Evolutionary conservation across 164 flowering plant species (phyloP).

Genomic region (Vitis labrusca): DNA sequence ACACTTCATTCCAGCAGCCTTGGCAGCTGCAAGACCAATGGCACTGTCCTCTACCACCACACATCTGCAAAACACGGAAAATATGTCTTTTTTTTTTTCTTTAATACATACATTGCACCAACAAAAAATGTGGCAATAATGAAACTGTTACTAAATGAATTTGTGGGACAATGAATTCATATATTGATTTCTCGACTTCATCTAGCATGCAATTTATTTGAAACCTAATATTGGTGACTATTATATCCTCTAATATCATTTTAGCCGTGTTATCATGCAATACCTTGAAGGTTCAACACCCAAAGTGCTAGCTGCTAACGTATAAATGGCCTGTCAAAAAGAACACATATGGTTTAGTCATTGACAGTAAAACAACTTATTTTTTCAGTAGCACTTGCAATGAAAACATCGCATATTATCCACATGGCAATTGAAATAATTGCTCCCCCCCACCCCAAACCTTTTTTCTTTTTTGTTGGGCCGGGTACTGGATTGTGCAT

Average conservation of each 20-base stretch:
- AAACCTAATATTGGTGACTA: neutral
- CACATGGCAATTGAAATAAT: no score
- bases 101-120: no score
- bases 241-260: neutral
- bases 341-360: neutral
- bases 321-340: slow-evolving; percentile 78
- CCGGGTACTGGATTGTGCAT: no score
- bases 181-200: neutral
- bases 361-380: neutral
- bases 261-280: neutral
- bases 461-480: no score
- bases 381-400: neutral
- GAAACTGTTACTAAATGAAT: neutral
- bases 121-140: no score
- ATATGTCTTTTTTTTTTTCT: neutral
- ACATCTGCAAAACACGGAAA: slow-evolving; percentile 46
- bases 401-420: no score
- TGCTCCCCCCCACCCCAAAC: no score
- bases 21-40: slow-evolving; percentile 95
- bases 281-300: slow-evolving; percentile 94
- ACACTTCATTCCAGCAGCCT: slow-evolving; percentile 97
- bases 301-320: slow-evolving; percentile 75
- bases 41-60: slow-evolving; percentile 95
- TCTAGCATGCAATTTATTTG: neutral
- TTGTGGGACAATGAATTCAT: neutral